Evolutionary conservation across 2,329 filamentous ascomycete species (phyloP).

Genomic region (Aspergillus amoenus): DNA sequence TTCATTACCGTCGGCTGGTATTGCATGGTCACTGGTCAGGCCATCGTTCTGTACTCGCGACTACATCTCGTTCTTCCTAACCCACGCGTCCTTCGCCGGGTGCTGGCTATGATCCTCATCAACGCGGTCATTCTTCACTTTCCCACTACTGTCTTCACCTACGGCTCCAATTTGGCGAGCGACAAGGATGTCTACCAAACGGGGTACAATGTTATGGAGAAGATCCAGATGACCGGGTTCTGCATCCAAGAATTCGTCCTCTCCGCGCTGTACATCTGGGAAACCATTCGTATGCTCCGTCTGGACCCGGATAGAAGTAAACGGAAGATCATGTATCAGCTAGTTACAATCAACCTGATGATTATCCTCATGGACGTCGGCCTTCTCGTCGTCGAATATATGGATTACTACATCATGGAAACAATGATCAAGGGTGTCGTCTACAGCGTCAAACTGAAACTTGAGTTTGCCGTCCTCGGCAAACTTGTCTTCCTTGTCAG

Average conservation of each 20-base stretch:
- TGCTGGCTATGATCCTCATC: conserved; percentile 49
- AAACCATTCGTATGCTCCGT: conserved; percentile 53
- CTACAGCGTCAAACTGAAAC: conserved; percentile 51
- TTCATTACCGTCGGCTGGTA: conserved; percentile 49
- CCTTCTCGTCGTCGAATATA: conserved; percentile 45
- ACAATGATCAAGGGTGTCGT: conserved; percentile 48
- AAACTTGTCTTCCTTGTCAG: conserved; percentile 45
- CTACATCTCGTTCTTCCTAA: conserved; percentile 48
- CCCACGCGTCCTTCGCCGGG: conserved; percentile 38
- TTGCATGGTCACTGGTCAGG: conserved; percentile 50
- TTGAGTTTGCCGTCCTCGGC: conserved; percentile 51
- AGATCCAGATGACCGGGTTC: conserved; percentile 58
- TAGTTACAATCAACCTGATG: conserved; percentile 50
- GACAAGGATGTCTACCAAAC: conserved; percentile 24
- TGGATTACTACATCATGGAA: conserved; percentile 47
- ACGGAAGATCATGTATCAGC: conserved; percentile 49
- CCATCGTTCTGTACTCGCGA: conserved; percentile 51
- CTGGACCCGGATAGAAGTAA: conserved; percentile 44
- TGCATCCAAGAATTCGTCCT: conserved; percentile 57
- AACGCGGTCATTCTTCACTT: conserved; percentile 46
- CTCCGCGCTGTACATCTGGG: conserved; percentile 54
- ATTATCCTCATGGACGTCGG: conserved; percentile 49
- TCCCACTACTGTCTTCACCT: conserved; percentile 48
- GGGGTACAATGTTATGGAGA: conserved; percentile 52
- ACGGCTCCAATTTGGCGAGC: conserved; percentile 40